A percentile compares a stretch with the other conserved stretches of the same genome.
phyloP scores from a whole-genome alignment of 805 yeast genomes.

The Nakazawaea anatomiae region DNA sequence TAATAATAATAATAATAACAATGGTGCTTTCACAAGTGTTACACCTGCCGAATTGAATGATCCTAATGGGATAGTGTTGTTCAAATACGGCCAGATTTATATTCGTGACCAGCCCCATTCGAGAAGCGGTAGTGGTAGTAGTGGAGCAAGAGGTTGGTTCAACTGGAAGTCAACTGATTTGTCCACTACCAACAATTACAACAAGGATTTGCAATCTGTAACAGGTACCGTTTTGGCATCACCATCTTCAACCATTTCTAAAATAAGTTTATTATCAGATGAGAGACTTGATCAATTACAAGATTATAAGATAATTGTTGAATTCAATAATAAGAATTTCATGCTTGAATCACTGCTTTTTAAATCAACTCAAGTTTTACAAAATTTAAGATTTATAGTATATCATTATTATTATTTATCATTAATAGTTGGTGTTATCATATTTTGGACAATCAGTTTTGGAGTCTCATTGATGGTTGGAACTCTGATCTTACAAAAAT shows the following conservation, averaged over 20 bases:
- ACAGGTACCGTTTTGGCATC: not conserved
- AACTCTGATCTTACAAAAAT: not conserved
- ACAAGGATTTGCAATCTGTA: too few species aligned
- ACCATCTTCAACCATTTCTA: not conserved
- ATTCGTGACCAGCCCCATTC: not conserved
- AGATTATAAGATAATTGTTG: slow-evolving; percentile 1
- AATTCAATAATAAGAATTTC: not conserved
- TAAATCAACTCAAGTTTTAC: not conserved
- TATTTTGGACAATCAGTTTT: slow-evolving; percentile 1
- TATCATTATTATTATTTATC: slow-evolving; percentile 6
- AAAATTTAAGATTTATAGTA: slow-evolving; percentile 2
- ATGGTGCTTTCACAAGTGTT: too few species aligned
- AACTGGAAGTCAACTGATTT: too few species aligned
- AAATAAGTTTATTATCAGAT: not conserved
- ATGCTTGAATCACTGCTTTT: not conserved
- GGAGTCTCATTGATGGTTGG: not conserved
- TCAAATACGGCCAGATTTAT: not conserved
- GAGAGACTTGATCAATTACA: not conserved
- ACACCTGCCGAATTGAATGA: not conserved
- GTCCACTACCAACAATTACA: too few species aligned
- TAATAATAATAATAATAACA: too few species aligned
- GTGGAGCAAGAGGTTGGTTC: too few species aligned
- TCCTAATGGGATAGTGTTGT: not conserved
- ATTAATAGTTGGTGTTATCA: slow-evolving; percentile 1
- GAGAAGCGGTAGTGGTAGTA: not conserved